Base-by-base conservation (phyloP, 208 protist species). In the Trypanosoma melophagium region DNA sequence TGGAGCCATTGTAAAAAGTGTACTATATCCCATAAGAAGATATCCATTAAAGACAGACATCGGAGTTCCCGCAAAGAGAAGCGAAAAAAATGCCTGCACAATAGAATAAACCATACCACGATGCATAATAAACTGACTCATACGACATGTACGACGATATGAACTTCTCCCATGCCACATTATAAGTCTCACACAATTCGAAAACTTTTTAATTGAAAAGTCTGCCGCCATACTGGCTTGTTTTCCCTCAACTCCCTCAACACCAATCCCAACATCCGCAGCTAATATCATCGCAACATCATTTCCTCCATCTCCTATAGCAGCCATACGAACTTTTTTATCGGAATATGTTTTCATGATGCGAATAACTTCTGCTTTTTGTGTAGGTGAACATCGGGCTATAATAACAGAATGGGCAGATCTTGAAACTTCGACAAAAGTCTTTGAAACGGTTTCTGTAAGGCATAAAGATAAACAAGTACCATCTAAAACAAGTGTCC, bases 271-370 rank as follows among this genome's bases (percentile, higher is more conserved):
- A n/a, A 98, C 94, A 74, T 99, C 87, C 42, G 97, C 96, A 2
- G 90, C 94, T 42, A 86, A 74, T 61, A 95, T 96, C 98, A 99
- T 99, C 9, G 82, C 80, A 3, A 99, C 97, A 70, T 99, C 98
- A 77, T 99, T 99, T 56, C 97, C 98, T 54, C 98, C 98, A 81
- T 99, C 98, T 24, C 98, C 98, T 60, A 99, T 99, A 2, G 98
- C 97, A 31, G 92, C 80, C 54, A 93, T 94, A 41, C 93, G 85
- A 25, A 88, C 79, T 7, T 42, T 75, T 47, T 59, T 51, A 22
- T 47, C 49, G 21, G 73, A 74, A 59, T 89, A 79, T 0, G 81
- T 66, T 41, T 75, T 73, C 76, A 99, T 90, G 7, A 95, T 74
- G 16, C 73, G 56, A 14, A 99, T 96, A 59, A 99, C 95, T 22